phyloP scores from a whole-genome alignment of 2,329 filamentous ascomycete genomes.

The Ceratocystis smalleyi region DNA sequence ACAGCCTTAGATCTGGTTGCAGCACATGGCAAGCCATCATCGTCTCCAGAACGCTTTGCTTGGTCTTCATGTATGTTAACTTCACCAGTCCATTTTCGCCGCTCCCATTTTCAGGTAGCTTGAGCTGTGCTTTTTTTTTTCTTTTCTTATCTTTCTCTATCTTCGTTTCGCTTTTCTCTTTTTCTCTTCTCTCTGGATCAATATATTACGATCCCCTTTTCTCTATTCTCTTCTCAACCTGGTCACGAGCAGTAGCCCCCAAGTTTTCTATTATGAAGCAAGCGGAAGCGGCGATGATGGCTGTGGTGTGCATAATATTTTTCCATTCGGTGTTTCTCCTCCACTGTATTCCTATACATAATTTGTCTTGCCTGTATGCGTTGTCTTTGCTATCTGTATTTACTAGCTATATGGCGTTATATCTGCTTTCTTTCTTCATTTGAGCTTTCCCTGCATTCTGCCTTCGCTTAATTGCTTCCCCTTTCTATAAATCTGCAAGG shows the following conservation, averaged over 20 bases:
- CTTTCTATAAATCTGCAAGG: background rate
- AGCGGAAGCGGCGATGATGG: constrained; percentile 47
- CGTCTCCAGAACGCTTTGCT: constrained; percentile 47
- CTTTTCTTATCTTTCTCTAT: no score
- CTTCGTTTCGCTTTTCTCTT: constrained; percentile 20
- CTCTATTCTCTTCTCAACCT: constrained; percentile 21
- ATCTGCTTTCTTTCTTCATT: constrained; percentile 19
- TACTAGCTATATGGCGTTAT: background rate
- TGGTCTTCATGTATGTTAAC: constrained; percentile 53
- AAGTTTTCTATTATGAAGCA: background rate
- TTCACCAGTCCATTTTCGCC: constrained; percentile 22
- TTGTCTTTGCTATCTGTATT: constrained; percentile 9
- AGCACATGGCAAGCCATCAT: constrained; percentile 31
- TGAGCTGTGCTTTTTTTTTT: constrained; percentile 3
- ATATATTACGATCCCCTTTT: constrained; percentile 29
- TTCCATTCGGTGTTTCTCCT: constrained; percentile 1
- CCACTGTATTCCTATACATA: constrained; percentile 15
- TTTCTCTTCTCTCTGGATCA: constrained; percentile 24
- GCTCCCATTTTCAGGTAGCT: background rate
- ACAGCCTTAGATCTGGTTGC: background rate
- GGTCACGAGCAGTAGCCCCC: background rate
- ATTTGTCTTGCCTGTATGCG: constrained; percentile 4
- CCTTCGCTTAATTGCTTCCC: background rate
- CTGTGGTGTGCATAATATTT: constrained; percentile 24
- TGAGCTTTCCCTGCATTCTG: constrained; percentile 17